Evolutionary conservation across 345 rosid species (phyloP), one percentile per base, ranked within the genome.

Genomic region (Leavenworthia alabamica): DNA sequence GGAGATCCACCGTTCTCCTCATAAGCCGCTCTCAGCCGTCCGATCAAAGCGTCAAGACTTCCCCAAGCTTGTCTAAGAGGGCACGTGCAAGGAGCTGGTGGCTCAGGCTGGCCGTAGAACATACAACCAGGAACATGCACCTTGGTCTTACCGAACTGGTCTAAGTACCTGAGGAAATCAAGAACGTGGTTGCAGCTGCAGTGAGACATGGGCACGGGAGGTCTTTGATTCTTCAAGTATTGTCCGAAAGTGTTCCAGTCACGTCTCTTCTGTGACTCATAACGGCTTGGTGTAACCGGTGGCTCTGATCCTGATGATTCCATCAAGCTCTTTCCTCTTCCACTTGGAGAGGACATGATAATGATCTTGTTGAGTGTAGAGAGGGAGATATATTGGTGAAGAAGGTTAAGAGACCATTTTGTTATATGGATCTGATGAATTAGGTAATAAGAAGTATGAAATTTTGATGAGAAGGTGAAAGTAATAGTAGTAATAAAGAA

Each of bases 61-160:
- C 96, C 93, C 96, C 96, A 89, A 49, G 96, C 96, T 73, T 89
- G 96, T 50, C 88, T 71, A 2, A 86, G 81, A 0, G 96, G 94
- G 42, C 96, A 89, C 6, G 93, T 80, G 68, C 96, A 89, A 16
- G 96, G 90, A 26, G 90, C 94, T 4, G 96, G 96, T 0, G 96
- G 96, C 62, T 86, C 94, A 1, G 96, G 96, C 70, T 84, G 89
- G 0, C 96, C 96, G 14, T 75, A 89, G 67, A 86, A 89, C 73
- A 82, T 77, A 73, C 96, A 89, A 0, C 89, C 89, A 60, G 80
- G 84, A 5, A 81, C 65, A 66, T 86, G 93, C 32, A 86, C 93
- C 68, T 83, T 86, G 6, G 93, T 86, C 76, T 86, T 86, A n/a
- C 94, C 94, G 26, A 86, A 86, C 74, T 86, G 94, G 67, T 86